phyloP scores from a whole-genome alignment of 345 rosid genomes.

The Chamaenerion angustifolium region DNA sequence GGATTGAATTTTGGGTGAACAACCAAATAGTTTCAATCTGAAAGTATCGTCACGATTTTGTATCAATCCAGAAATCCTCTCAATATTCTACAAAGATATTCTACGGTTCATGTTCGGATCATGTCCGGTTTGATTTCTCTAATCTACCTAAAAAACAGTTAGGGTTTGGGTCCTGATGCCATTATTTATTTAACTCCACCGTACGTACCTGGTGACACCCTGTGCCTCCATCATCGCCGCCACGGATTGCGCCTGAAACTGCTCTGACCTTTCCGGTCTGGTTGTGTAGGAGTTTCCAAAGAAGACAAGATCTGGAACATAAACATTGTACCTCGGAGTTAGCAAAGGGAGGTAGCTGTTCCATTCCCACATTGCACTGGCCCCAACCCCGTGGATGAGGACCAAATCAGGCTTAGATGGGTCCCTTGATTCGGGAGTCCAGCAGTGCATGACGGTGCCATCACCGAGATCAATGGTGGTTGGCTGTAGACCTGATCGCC shows the following conservation, averaged over 20 bases:
- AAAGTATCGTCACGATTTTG: too few relatives aligned
- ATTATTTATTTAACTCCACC: too few relatives aligned
- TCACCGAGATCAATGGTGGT: constrained; percentile 10
- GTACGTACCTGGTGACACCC: constrained; percentile 4
- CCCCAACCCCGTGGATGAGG: constrained; percentile 17
- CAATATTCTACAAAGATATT: too few relatives aligned
- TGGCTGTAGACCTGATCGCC: constrained; percentile 11
- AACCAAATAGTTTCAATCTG: too few relatives aligned
- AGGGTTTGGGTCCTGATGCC: too few relatives aligned
- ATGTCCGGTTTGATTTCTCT: too few relatives aligned
- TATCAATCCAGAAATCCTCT: too few relatives aligned
- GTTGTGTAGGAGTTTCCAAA: constrained; percentile 18
- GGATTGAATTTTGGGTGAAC: too few relatives aligned
- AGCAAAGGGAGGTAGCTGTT: constrained; percentile 8
- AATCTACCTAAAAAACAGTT: too few relatives aligned
- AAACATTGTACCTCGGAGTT: constrained; percentile 11
- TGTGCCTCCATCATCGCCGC: constrained; percentile 3
- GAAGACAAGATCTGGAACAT: constrained; percentile 18
- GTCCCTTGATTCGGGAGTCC: constrained; percentile 11
- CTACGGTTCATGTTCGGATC: too few relatives aligned
- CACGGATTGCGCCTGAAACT: constrained; percentile 14
- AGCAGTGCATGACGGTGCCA: constrained; percentile 19
- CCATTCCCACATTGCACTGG: constrained; percentile 18
- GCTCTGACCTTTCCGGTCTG: constrained; percentile 13
- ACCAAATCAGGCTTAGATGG: constrained; percentile 9